Conservation (phyloP, 805 yeast species). For the Yarrowia deformans region DNA sequence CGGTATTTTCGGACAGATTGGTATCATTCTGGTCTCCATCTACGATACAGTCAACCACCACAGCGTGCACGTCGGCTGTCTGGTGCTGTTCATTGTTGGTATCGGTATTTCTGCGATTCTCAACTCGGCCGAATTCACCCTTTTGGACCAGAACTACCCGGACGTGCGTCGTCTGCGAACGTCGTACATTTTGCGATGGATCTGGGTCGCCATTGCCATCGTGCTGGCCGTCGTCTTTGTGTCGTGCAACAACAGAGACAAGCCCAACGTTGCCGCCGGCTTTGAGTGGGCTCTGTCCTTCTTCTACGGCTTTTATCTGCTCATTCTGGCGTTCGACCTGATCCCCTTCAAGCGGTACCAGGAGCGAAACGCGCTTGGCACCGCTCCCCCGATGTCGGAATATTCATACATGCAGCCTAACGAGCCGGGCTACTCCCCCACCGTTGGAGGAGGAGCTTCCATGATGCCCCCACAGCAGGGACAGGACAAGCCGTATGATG, state of each 20-base stretch:
- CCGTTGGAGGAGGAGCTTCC: slow-evolving; percentile 19
- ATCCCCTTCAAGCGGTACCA: slow-evolving; percentile 53
- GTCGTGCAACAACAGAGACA: slow-evolving; percentile 44
- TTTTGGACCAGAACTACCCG: slow-evolving; percentile 57
- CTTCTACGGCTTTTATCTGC: slow-evolving; percentile 75
- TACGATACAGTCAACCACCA: slow-evolving; percentile 69
- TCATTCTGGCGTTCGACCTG: slow-evolving; percentile 72
- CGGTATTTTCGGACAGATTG: slow-evolving; percentile 70
- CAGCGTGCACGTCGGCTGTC: slow-evolving; percentile 65
- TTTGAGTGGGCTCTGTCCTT: slow-evolving; percentile 91
- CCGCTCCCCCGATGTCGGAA: slow-evolving; percentile 20
- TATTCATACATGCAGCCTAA: slow-evolving; percentile 29
- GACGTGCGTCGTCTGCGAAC: slow-evolving; percentile 50
- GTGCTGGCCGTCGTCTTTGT: slow-evolving; percentile 75
- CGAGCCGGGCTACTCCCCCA: slow-evolving; percentile 21
- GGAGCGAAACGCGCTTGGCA: slow-evolving; percentile 17
- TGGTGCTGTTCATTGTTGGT: slow-evolving; percentile 73
- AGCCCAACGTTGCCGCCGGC: slow-evolving; percentile 60
- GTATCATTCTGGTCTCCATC: slow-evolving; percentile 74
- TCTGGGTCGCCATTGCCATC: slow-evolving; percentile 73
- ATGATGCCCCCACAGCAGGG: slow-evolving; percentile 11
- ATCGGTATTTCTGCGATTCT: slow-evolving; percentile 62
- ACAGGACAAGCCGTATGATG: slow-evolving; percentile 28
- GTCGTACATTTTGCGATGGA: slow-evolving; percentile 59
- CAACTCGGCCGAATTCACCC: slow-evolving; percentile 56